Conservation (phyloP, 192 early-diverging fungal species). For the Nowakowskiella sp. region DNA sequence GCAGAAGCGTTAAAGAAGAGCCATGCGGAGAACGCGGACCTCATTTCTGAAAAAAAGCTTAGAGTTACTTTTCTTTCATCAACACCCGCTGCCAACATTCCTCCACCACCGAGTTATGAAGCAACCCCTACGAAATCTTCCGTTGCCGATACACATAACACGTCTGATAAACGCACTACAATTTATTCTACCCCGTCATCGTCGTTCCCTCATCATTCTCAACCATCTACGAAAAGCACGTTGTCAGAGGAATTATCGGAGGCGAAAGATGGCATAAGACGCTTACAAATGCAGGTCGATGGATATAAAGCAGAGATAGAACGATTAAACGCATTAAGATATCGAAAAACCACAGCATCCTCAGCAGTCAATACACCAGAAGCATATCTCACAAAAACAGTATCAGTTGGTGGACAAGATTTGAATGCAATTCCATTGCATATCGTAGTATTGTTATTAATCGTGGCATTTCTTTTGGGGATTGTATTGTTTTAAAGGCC, state of each 20-base stretch:
- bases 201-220: too few relatives aligned
- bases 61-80: constrained; percentile 23
- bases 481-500: background rate
- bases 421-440: background rate
- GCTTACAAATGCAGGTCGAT: constrained; percentile 39
- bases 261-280: constrained; percentile 34
- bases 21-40: constrained; percentile 22
- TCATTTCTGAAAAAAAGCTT: constrained; percentile 39
- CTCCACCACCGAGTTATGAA: constrained; percentile 1
- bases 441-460: background rate
- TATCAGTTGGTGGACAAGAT: background rate
- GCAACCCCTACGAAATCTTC: background rate
- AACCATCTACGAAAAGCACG: too few relatives aligned
- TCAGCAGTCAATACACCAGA: background rate
- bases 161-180: constrained; percentile 1
- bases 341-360: constrained; percentile 16
- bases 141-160: background rate
- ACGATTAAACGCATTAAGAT: constrained; percentile 32
- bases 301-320: constrained; percentile 50
- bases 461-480: background rate
- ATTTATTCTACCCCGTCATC: background rate
- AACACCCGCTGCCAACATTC: background rate
- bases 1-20: constrained; percentile 37
- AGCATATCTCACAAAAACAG: background rate
- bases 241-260: constrained; percentile 23